These are phyloP conservation scores for Russula ochroleuca DNA, from an alignment of 768 basidiomycete genomes.

Conservation along the genomic window DNA sequence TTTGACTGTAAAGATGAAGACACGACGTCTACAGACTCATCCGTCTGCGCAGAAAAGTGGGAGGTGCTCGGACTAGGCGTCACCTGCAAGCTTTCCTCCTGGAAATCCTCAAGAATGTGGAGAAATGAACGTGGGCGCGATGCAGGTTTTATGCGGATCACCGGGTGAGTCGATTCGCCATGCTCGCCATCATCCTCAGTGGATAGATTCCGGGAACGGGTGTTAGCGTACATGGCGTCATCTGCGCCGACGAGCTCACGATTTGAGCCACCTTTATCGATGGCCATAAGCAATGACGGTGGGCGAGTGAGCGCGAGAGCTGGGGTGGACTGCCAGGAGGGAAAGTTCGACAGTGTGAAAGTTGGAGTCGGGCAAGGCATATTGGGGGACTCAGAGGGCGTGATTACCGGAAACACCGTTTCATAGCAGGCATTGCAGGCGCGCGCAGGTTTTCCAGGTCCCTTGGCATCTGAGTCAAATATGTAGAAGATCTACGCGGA, in stretches of 20 bases:
- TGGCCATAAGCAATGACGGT: constrained; percentile 40
- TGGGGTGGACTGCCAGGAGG: constrained; percentile 53
- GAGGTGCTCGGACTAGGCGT: constrained; percentile 31
- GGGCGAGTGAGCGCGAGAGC: constrained; percentile 26
- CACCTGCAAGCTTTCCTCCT: constrained; percentile 27
- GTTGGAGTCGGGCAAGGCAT: constrained; percentile 38
- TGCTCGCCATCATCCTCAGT: constrained; percentile 11
- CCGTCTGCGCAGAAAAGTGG: constrained; percentile 31
- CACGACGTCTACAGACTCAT: constrained; percentile 27
- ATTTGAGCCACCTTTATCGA: constrained; percentile 35
- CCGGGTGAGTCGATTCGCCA: constrained; percentile 24
- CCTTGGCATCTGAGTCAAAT: constrained; percentile 46
- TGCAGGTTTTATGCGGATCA: constrained; percentile 34
- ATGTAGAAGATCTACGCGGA: constrained; percentile 74
- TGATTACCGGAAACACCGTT: constrained; percentile 69
- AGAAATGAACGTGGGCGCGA: constrained; percentile 59
- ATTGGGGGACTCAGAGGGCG: constrained; percentile 26
- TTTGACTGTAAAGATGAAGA: constrained; percentile 28
- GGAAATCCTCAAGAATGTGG: constrained; percentile 63
- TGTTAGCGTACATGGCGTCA: constrained; percentile 18
- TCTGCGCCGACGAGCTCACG: constrained; percentile 29
- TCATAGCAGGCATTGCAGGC: constrained; percentile 87
- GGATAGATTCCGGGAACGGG: constrained; percentile 5
- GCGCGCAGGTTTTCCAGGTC: constrained; percentile 58
- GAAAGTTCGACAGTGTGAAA: constrained; percentile 49